Evolutionary conservation across 2,329 filamentous ascomycete species (phyloP), one percentile per base, ranked within the genome.

Genomic region (Penicillium italicum): DNA sequence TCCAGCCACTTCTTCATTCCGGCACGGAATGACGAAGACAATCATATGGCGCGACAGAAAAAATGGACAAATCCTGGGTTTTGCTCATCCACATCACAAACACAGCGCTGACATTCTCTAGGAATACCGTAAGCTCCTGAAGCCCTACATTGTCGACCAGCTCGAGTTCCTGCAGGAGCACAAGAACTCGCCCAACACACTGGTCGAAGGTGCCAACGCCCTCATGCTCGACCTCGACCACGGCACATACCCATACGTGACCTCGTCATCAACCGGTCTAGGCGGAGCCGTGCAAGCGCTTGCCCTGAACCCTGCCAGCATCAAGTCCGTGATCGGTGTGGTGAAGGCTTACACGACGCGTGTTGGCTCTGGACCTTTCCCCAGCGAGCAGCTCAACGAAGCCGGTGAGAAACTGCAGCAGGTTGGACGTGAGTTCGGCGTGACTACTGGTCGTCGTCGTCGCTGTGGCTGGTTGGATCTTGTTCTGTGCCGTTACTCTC

Each of bases 401-500:
- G 65, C 75, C 28, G 83, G 83, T 60, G 80, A 84, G 34, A 82
- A 79, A 66, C 75, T 85, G 30, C 83, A 86, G 64, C 65, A 69
- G 42, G 71, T 82, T 33, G 83, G 83, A 43, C 77, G 77, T 54
- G 83, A 86, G 58, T 74, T 76, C 50, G 74, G 84, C 57, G 80
- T 83, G 41, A 83, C 80, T 2, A 86, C 84, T 6, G 84, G 84
- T 50, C 80, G 84, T 46, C 81, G 79, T 64, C 80, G 84, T 36
- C 81, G 84, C 58, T 86, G 84, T 63, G 84, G 84, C 49, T 86
- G 84, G 84, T 78, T 86, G 61, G 84, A 87, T 67, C 76, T 86
- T 38, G 83, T 86, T n/a, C 76, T 86, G 16, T 76, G 84, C 62
- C 82, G 83, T 66, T 84, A 85, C 77, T 84, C 81, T 68, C 81